Evolutionary conservation across 257 asterid species (phyloP).

Genomic region (Catharanthus roseus): DNA sequence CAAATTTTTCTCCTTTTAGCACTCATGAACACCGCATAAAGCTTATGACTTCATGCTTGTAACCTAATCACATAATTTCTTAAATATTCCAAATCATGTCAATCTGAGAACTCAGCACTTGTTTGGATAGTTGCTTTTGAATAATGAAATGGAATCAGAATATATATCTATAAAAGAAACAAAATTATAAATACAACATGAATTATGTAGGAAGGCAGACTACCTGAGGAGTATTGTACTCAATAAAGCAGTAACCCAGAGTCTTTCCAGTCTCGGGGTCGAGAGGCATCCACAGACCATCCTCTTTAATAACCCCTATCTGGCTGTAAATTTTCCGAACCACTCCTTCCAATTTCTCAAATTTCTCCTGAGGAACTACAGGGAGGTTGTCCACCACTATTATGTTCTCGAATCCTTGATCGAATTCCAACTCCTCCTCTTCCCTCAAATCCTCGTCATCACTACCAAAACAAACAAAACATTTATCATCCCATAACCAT

Average conservation of each 20-base stretch:
- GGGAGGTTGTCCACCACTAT: slow-evolving; percentile 90
- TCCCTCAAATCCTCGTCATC: slow-evolving; percentile 76
- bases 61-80: no score
- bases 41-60: no score
- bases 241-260: slow-evolving; percentile 77
- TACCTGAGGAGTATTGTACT: slow-evolving; percentile 85
- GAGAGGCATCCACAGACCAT: slow-evolving; percentile 83
- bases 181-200: not conserved
- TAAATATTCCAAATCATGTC: not conserved
- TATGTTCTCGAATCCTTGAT: slow-evolving; percentile 68
- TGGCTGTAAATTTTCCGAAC: slow-evolving; percentile 71
- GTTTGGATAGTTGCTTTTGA: not conserved
- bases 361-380: slow-evolving; percentile 66
- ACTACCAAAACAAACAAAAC: slow-evolving; percentile 27
- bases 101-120: not conserved
- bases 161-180: not conserved
- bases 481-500: not conserved
- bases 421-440: slow-evolving; percentile 66
- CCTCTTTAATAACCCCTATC: slow-evolving; percentile 70
- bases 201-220: not conserved
- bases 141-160: not conserved
- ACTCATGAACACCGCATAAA: no score
- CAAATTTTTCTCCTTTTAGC: no score
- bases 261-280: slow-evolving; percentile 64
- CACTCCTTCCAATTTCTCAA: slow-evolving; percentile 79